Base-by-base conservation (phyloP, 768 basidiomycete genomes). In the Tulasnella sp. region DNA sequence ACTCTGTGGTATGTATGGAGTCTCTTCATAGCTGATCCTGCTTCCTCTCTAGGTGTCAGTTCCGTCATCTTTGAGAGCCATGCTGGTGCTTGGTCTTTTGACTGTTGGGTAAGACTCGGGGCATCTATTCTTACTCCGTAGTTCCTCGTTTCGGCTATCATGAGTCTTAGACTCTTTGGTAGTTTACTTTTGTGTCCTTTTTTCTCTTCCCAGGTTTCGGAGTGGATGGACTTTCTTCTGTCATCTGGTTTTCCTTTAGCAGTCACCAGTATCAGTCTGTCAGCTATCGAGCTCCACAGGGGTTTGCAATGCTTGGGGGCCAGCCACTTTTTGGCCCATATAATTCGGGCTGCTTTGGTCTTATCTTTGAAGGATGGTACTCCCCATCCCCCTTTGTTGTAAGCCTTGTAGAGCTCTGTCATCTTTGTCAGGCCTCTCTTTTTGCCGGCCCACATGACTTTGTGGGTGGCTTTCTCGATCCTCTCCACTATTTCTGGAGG, bases 21-120 rank as follows among this genome's bases (percentile, higher is more conserved):
- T 32, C 9, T 2, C 39, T 55, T 55, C 20, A 23, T 29, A 5
- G 35, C 35, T 35, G 35, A 3, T 5, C 32, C 1, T 5, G 40
- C 29, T 11, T 35, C 10, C 23, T 23, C 15, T 18, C 40, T 40
- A 1, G 40, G 6, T 1, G 40, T 40, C 11, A 40, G 40, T 3
- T 3, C 7, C 1, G 40, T 13, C 40, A 40, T 40, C 4, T 44
- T 44, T 0, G 75, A 29, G 7, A 73, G 6, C 75, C 75, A 76
- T 61, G 32, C 39, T 29, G 75, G 51, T 3, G 61, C 37, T 70
- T 76, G 75, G 15, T 29, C 55, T 32, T 76, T 26, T 5, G 75
- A 0, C 11, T 69, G 10, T 6, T 5, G 2, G 4, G 26, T 18
- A 15, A 75, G n/a, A 72, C 5, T 70, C 15, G 4, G 44, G n/a